phyloP scores from a whole-genome alignment of 2,329 filamentous ascomycete genomes.

The Albifimbria verrucaria region DNA sequence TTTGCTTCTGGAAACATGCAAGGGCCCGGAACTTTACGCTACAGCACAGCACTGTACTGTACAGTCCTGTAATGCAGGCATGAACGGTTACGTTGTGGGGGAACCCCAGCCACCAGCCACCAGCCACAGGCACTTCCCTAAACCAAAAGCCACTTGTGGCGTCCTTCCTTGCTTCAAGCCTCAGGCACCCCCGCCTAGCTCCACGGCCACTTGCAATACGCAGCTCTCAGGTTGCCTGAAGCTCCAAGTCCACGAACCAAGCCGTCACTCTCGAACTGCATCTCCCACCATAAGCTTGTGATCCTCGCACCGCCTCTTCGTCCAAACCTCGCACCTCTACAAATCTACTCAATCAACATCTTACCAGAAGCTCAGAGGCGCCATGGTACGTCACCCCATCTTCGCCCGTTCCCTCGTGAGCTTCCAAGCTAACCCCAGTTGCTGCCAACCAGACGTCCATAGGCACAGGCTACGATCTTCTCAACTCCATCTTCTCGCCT shows the following conservation, averaged over 20 bases:
- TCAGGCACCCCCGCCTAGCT: constrained; percentile 30
- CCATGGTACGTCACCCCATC: constrained; percentile 24
- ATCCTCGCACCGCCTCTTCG: constrained; percentile 13
- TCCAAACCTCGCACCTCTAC: constrained; percentile 10
- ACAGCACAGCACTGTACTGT: no score
- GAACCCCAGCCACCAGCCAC: constrained; percentile 13
- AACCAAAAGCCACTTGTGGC: constrained; percentile 15
- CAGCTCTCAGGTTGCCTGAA: constrained; percentile 44
- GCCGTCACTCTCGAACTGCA: background rate
- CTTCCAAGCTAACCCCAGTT: constrained; percentile 16
- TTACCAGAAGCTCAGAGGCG: constrained; percentile 17
- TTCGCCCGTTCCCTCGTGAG: constrained; percentile 10
- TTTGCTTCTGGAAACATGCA: background rate
- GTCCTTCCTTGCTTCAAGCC: constrained; percentile 16
- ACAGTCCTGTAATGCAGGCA: no score
- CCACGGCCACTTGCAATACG: constrained; percentile 26
- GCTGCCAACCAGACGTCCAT: constrained; percentile 79
- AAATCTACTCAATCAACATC: constrained; percentile 5
- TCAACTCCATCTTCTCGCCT: constrained; percentile 99
- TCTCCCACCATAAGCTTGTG: constrained; percentile 14
- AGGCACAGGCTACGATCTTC: constrained; percentile 98
- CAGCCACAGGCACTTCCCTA: constrained; percentile 12
- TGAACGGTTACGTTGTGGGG: background rate
- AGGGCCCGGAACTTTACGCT: background rate
- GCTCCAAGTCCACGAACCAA: constrained; percentile 25